These are phyloP conservation scores for Bonia amplexicaulis DNA, from an alignment of 176 grass and related monocot genomes.

Conservation along the genomic window DNA sequence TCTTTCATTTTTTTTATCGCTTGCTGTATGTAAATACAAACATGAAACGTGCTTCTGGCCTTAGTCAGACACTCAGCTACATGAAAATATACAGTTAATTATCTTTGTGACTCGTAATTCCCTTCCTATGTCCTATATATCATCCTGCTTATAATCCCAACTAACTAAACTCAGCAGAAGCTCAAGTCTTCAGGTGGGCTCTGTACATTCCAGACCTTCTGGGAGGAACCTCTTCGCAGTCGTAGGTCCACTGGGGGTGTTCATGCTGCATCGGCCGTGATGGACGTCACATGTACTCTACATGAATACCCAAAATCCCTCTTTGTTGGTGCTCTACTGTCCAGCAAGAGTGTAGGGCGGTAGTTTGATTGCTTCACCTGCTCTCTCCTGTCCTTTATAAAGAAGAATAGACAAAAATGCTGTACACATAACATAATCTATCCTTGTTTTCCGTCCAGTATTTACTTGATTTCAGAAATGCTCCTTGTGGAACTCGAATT, in stretches of 20 bases:
- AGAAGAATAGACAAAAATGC: slow-evolving; percentile 47
- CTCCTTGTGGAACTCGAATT: slow-evolving; percentile 97
- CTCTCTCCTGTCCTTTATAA: slow-evolving; percentile 1
- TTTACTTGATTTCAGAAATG: slow-evolving; percentile 76
- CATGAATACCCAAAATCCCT: slow-evolving; percentile 2
- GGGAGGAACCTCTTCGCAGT: slow-evolving; percentile 14
- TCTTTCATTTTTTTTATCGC: background rate
- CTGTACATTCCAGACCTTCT: slow-evolving; percentile 21
- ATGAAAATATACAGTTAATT: slow-evolving; percentile 43
- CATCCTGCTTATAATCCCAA: slow-evolving; percentile 25
- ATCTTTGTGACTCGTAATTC: slow-evolving; percentile 18
- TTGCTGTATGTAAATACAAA: slow-evolving; percentile 28
- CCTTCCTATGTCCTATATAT: slow-evolving; percentile 45
- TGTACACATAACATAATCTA: slow-evolving; percentile 35
- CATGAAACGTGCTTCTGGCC: slow-evolving; percentile 11
- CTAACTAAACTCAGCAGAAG: slow-evolving; percentile 21
- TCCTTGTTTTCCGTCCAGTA: slow-evolving; percentile 19
- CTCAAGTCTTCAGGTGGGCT: slow-evolving; percentile 15
- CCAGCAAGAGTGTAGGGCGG: background rate
- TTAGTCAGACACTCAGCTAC: slow-evolving; percentile 25
- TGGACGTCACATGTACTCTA: slow-evolving; percentile 1
- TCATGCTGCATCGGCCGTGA: background rate
- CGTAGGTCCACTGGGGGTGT: background rate
- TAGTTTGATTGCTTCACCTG: slow-evolving; percentile 4
- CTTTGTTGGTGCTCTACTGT: background rate